Percentiles rank a stretch among this genome's conserved stretches.
Conservation (phyloP, 169 alveolate species). For the Toxoplasma gondii region DNA sequence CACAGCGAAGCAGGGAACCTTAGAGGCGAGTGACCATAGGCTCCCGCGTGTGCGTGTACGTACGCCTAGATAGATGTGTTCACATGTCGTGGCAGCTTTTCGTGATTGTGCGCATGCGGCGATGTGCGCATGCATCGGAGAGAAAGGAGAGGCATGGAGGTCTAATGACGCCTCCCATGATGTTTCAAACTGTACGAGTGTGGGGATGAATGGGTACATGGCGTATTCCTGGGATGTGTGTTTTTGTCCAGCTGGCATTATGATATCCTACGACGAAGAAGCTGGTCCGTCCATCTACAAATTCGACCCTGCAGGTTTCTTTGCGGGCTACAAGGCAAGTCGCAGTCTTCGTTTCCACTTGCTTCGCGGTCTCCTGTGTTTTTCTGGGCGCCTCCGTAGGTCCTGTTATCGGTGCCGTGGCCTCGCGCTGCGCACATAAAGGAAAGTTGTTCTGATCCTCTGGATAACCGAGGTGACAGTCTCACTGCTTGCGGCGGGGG, state of each 20-base stretch:
- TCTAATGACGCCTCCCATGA: too few relatives aligned
- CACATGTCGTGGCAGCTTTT: neutral
- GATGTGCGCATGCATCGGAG: conserved; percentile 29
- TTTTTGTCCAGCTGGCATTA: conserved; percentile 82
- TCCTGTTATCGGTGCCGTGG: neutral
- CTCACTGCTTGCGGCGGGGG: neutral
- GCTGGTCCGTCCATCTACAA: conserved; percentile 92
- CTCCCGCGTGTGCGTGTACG: neutral
- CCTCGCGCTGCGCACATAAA: neutral
- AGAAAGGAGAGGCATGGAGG: too few relatives aligned
- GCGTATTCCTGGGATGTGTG: too few relatives aligned
- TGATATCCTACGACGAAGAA: conserved; percentile 94
- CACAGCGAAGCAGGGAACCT: neutral
- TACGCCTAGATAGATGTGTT: neutral
- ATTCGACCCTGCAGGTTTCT: conserved; percentile 97
- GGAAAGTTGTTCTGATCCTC: too few relatives aligned
- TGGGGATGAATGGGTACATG: too few relatives aligned
- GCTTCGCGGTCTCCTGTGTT: neutral
- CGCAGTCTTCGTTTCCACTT: neutral
- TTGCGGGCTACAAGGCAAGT: conserved; percentile 90
- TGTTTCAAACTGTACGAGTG: too few relatives aligned
- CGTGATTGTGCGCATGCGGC: neutral
- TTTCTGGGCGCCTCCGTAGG: neutral
- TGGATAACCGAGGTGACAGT: neutral
- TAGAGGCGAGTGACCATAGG: neutral